A percentile compares a stretch with the other conserved stretches of the same genome.
phyloP scores from a whole-genome alignment of 2,329 filamentous ascomycete species.

The Ascocoryne sarcoides region DNA sequence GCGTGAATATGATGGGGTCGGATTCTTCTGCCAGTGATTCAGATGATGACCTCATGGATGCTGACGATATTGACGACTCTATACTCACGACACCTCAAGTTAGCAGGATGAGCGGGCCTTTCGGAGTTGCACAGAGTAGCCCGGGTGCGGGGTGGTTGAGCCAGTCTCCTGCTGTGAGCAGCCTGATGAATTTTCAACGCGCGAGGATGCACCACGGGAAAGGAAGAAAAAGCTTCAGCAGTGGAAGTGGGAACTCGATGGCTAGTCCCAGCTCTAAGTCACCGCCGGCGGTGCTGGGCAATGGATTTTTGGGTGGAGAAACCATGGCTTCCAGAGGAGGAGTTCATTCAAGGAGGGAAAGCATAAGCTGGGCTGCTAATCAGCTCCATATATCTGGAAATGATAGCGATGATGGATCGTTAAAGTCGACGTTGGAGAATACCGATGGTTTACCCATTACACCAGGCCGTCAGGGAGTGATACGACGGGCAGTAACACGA shows the following conservation, averaged over 20 bases:
- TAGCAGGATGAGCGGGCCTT: slow-evolving; percentile 45
- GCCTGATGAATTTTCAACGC: slow-evolving; percentile 70
- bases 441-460: slow-evolving; percentile 34
- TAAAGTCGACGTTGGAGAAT: slow-evolving; percentile 34
- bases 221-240: slow-evolving; percentile 59
- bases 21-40: slow-evolving; percentile 60
- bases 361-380: slow-evolving; percentile 82
- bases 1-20: slow-evolving; percentile 56
- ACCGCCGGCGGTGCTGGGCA: slow-evolving; percentile 48
- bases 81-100: slow-evolving; percentile 79
- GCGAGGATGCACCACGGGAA: slow-evolving; percentile 49
- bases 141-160: slow-evolving; percentile 55
- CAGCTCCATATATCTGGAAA: slow-evolving; percentile 76
- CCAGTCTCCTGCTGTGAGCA: slow-evolving; percentile 63
- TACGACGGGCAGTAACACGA: slow-evolving; percentile 74
- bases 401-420: slow-evolving; percentile 65
- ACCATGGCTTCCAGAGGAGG: slow-evolving; percentile 35
- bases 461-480: slow-evolving; percentile 55
- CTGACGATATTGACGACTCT: slow-evolving; percentile 65
- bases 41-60: slow-evolving; percentile 60
- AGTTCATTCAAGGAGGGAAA: slow-evolving; percentile 63
- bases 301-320: slow-evolving; percentile 45
- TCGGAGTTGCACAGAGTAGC: slow-evolving; percentile 35
- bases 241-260: slow-evolving; percentile 62
- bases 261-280: slow-evolving; percentile 65